phyloP scores from a whole-genome alignment of 441 rosid genomes.

The Isatis lusitanica region DNA sequence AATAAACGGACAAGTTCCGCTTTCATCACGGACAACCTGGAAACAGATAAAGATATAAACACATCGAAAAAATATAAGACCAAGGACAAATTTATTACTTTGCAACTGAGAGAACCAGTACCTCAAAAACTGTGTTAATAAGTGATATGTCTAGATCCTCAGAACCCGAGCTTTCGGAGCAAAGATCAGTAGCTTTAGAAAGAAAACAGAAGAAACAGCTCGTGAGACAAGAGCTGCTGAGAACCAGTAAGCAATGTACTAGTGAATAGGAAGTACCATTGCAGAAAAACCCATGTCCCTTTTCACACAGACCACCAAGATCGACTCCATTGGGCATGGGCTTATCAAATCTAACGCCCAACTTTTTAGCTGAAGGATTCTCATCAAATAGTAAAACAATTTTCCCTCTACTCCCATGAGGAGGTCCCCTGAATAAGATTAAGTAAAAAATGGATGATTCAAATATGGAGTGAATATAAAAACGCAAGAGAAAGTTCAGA shows the following conservation, averaged over 20 bases:
- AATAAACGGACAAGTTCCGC: slow-evolving; percentile 65
- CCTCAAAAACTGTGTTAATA: slow-evolving; percentile 85
- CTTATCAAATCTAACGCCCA: slow-evolving; percentile 91
- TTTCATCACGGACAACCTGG: slow-evolving; percentile 70
- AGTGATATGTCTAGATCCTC: slow-evolving; percentile 69
- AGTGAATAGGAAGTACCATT: slow-evolving; percentile 49
- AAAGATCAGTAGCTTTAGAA: slow-evolving; percentile 60
- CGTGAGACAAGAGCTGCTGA: slow-evolving; percentile 9
- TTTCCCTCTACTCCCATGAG: slow-evolving; percentile 73
- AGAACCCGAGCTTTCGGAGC: slow-evolving; percentile 59
- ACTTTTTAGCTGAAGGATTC: slow-evolving; percentile 71
- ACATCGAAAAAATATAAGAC: not conserved
- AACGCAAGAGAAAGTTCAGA: not conserved
- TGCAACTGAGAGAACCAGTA: slow-evolving; percentile 30
- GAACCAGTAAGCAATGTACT: slow-evolving; percentile 11
- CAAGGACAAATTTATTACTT: not conserved
- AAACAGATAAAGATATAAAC: slow-evolving; percentile 29
- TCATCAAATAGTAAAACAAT: slow-evolving; percentile 84
- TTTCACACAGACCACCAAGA: slow-evolving; percentile 86
- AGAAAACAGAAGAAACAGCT: not conserved
- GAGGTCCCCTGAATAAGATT: slow-evolving; percentile 62
- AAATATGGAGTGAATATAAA: slow-evolving; percentile 6
- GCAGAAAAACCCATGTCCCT: slow-evolving; percentile 87
- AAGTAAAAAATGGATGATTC: not conserved
- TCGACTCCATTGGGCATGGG: slow-evolving; percentile 81